Conservation (phyloP, 2,329 filamentous ascomycete genomes). For the Passalora sequoiae region DNA sequence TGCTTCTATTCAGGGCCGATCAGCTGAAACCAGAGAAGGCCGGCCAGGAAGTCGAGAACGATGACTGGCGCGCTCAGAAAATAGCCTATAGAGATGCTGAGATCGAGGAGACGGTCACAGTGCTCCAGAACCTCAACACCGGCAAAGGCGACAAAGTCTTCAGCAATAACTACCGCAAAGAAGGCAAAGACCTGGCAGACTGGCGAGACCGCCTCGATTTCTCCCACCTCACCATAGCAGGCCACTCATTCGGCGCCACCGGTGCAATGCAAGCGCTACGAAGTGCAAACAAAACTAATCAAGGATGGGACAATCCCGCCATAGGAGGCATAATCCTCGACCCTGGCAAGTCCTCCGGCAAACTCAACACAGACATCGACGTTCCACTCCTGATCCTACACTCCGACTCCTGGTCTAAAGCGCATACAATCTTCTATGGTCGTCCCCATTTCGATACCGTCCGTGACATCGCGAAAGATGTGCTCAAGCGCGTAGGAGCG, state of each 20-base stretch:
- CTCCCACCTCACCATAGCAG: constrained; percentile 51
- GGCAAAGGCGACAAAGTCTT: constrained; percentile 31
- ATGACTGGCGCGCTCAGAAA: constrained; percentile 21
- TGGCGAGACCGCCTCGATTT: constrained; percentile 53
- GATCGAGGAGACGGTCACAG: constrained; percentile 38
- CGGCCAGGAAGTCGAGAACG: constrained; percentile 15
- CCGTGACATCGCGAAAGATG: constrained; percentile 42
- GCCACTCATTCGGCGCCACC: constrained; percentile 62
- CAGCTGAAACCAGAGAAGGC: constrained; percentile 27
- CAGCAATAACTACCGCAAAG: constrained; percentile 43
- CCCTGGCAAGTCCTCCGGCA: constrained; percentile 58
- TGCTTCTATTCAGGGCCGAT: constrained; percentile 36
- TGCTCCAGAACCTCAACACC: constrained; percentile 35
- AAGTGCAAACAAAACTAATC: constrained; percentile 37
- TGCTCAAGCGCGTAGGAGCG: constrained; percentile 39
- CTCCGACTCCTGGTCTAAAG: constrained; percentile 58
- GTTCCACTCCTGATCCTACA: constrained; percentile 58
- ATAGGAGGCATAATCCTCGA: constrained; percentile 57
- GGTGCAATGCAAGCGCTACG: constrained; percentile 55
- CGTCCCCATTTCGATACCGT: constrained; percentile 60
- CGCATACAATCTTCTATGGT: constrained; percentile 53
- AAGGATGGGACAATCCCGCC: constrained; percentile 37
- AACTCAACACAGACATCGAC: constrained; percentile 52
- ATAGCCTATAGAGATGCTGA: constrained; percentile 42
- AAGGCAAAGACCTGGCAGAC: constrained; percentile 42